These are phyloP conservation scores for Acacia concinna DNA, from an alignment of 331 rosid species.

Conservation along the genomic window DNA sequence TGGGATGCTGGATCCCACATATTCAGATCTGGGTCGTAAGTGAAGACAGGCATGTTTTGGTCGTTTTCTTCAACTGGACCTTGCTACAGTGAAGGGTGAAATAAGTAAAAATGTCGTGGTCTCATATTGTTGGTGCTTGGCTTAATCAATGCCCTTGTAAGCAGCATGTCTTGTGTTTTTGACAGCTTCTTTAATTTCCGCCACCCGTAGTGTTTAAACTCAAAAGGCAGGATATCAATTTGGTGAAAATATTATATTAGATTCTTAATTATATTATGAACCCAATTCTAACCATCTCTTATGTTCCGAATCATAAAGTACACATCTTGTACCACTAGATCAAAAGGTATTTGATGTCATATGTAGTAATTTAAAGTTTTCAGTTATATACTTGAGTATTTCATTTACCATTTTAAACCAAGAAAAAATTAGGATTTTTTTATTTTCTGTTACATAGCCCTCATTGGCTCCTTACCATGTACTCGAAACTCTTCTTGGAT, in stretches of 20 bases:
- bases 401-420: no score
- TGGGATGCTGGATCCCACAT: background rate
- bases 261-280: background rate
- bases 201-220: background rate
- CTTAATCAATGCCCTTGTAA: background rate
- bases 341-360: no score
- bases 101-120: background rate
- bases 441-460: no score
- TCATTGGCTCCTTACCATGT: no score
- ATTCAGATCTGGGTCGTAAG: background rate
- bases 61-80: background rate
- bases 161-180: background rate
- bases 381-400: no score
- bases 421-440: background rate
- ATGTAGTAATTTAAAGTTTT: no score
- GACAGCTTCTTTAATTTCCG: background rate
- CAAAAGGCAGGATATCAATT: background rate
- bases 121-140: background rate
- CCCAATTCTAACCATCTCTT: background rate
- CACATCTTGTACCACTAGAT: no score
- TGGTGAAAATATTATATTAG: background rate
- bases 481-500: no score
- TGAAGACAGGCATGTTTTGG: background rate
- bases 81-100: background rate
- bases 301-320: no score